Percentiles rank a stretch among this genome's conserved stretches.
Evolutionary conservation across 139 green algal species (phyloP).

Genomic region (Chlamydomonas sphaeroides): DNA sequence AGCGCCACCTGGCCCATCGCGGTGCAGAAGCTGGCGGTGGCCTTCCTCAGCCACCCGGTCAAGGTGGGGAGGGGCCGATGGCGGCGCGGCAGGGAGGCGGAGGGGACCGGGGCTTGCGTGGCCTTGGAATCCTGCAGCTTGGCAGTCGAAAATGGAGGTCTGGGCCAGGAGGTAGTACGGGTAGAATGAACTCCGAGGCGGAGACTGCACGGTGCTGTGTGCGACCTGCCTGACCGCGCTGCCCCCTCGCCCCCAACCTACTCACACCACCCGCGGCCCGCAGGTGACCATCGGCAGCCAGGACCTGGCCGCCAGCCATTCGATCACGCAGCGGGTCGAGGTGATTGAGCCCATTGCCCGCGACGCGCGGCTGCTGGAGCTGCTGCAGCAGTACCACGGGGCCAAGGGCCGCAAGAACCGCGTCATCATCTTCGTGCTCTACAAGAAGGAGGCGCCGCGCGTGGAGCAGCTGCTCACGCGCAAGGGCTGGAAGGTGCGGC

Average conservation of each 20-base stretch:
- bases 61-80: constrained; percentile 21
- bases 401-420: constrained; percentile 76
- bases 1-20: constrained; percentile 91
- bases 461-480: constrained; percentile 82
- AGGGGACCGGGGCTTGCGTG: neutral
- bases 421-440: constrained; percentile 97
- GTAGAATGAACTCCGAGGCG: too few relatives aligned
- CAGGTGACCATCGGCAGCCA: constrained; percentile 69
- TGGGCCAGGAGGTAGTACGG: too few relatives aligned
- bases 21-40: constrained; percentile 88
- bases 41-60: constrained; percentile 78
- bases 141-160: too few relatives aligned
- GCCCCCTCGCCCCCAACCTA: too few relatives aligned
- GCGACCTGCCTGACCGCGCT: too few relatives aligned
- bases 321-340: constrained; percentile 78
- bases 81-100: constrained; percentile 12
- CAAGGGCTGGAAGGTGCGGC: constrained; percentile 75
- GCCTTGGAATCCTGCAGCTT: too few relatives aligned
- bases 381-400: constrained; percentile 86
- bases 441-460: constrained; percentile 90
- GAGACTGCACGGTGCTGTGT: too few relatives aligned
- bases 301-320: constrained; percentile 92
- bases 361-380: constrained; percentile 75
- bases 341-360: constrained; percentile 85
- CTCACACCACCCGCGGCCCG: too few relatives aligned